Percentiles rank a stretch among this genome's conserved stretches.
These are phyloP conservation scores for Saccharomycopsis oosterbeekiorum DNA, from an alignment of 805 yeast genomes.

Conservation along the genomic window DNA sequence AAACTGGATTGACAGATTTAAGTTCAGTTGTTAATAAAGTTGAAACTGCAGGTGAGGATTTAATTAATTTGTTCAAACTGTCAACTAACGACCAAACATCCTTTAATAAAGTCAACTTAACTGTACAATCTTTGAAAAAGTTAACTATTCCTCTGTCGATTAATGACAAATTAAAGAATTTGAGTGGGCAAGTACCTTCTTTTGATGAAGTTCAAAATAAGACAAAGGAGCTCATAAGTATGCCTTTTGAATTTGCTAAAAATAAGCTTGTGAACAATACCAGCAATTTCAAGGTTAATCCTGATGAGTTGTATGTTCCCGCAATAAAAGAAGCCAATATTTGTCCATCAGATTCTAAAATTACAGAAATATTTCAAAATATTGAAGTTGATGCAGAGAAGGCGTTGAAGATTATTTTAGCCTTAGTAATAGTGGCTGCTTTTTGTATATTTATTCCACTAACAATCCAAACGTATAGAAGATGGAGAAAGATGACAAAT, in stretches of 20 bases:
- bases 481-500: slow-evolving; percentile 38
- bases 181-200: slow-evolving; percentile 49
- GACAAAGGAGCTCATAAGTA: slow-evolving; percentile 42
- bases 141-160: slow-evolving; percentile 59
- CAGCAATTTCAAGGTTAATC: slow-evolving; percentile 20
- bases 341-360: slow-evolving; percentile 32
- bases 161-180: slow-evolving; percentile 41
- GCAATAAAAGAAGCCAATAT: slow-evolving; percentile 12
- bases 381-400: slow-evolving; percentile 27
- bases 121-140: slow-evolving; percentile 44
- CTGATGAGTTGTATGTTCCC: slow-evolving; percentile 33
- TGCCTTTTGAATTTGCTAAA: slow-evolving; percentile 43
- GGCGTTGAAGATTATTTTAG: slow-evolving; percentile 31
- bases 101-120: slow-evolving; percentile 43
- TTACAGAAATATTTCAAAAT: slow-evolving; percentile 31
- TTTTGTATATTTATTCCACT: slow-evolving; percentile 34
- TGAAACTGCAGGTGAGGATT: slow-evolving; percentile 38
- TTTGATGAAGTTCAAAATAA: slow-evolving; percentile 54
- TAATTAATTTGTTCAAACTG: slow-evolving; percentile 48
- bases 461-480: slow-evolving; percentile 34
- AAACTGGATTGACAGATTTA: slow-evolving; percentile 55
- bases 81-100: slow-evolving; percentile 28
- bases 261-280: slow-evolving; percentile 25
- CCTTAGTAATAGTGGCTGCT: slow-evolving; percentile 32
- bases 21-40: slow-evolving; percentile 48